Conservation (phyloP, 257 asterid species). For the Ehretia macrophylla region DNA sequence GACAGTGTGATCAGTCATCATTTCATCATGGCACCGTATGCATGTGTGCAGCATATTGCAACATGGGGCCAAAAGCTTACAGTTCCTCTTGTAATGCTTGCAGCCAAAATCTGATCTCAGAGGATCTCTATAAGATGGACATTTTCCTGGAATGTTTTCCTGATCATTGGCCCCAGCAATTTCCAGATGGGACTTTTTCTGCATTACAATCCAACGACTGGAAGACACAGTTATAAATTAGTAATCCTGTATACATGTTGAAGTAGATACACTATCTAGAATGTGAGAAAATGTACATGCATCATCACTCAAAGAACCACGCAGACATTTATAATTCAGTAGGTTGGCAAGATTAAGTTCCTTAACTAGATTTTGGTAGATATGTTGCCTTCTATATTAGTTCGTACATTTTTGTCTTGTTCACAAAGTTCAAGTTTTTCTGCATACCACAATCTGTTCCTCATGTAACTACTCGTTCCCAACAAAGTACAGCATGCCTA, state of each 20-base stretch:
- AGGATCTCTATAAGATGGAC: conserved; percentile 59
- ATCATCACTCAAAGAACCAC: too few species aligned
- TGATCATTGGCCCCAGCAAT: conserved; percentile 26
- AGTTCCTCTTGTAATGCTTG: conserved; percentile 73
- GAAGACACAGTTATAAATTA: conserved; percentile 8
- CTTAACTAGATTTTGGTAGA: too few species aligned
- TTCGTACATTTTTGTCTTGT: too few species aligned
- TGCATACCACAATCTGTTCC: too few species aligned
- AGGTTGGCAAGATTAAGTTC: too few species aligned
- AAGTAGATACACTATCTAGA: conserved; percentile 13
- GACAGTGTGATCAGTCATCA: conserved; percentile 54
- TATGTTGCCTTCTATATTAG: too few species aligned
- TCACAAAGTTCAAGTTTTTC: too few species aligned
- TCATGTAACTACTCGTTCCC: too few species aligned
- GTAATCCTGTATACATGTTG: conserved; percentile 15
- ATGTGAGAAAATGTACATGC: conserved; percentile 5
- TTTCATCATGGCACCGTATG: conserved; percentile 86
- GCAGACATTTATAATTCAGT: too few species aligned
- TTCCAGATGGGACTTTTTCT: conserved; percentile 37
- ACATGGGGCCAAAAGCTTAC: conserved; percentile 74
- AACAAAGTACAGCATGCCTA: too few species aligned
- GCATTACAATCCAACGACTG: conserved; percentile 70
- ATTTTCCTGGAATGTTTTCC: conserved; percentile 55
- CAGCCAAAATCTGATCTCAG: conserved; percentile 56
- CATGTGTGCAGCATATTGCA: conserved; percentile 76